Evolutionary conservation across 78 protist genomes (phyloP).

Genomic region (Blattamonas nauphoetae): DNA sequence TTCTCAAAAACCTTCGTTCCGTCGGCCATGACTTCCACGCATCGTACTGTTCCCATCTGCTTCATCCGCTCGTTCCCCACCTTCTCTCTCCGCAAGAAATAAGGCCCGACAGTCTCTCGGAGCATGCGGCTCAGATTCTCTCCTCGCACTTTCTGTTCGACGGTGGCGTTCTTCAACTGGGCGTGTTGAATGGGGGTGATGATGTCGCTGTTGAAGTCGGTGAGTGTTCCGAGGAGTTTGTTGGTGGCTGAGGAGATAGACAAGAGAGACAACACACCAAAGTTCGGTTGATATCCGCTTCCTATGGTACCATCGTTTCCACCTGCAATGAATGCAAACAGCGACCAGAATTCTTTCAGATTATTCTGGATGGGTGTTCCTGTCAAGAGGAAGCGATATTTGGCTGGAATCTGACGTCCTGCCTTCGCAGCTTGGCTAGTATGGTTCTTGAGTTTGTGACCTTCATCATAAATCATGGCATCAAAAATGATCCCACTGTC

Average conservation of each 20-base stretch:
- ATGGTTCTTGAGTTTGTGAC: slow-evolving; percentile 28
- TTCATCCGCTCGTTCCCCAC: slow-evolving; percentile 2
- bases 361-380: slow-evolving; percentile 75
- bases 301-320: not conserved
- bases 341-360: slow-evolving; percentile 60
- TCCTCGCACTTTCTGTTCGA: slow-evolving; percentile 5
- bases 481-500: not conserved
- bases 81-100: slow-evolving; percentile 64
- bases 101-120: slow-evolving; percentile 36
- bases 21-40: no score
- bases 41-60: no score
- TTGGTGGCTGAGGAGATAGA: slow-evolving; percentile 3
- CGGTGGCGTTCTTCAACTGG: not conserved
- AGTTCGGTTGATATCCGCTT: not conserved
- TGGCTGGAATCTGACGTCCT: not conserved
- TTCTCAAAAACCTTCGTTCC: no score
- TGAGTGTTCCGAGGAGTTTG: slow-evolving; percentile 38
- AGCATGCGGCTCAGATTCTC: slow-evolving; percentile 27
- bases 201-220: slow-evolving; percentile 9
- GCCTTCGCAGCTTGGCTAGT: not conserved
- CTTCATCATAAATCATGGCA: slow-evolving; percentile 33
- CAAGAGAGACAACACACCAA: not conserved
- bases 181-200: slow-evolving; percentile 26
- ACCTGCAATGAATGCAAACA: slow-evolving; percentile 51
- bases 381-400: slow-evolving; percentile 42